Base-by-base conservation (phyloP, 306 rosid genomes). In the Corylus americana region DNA sequence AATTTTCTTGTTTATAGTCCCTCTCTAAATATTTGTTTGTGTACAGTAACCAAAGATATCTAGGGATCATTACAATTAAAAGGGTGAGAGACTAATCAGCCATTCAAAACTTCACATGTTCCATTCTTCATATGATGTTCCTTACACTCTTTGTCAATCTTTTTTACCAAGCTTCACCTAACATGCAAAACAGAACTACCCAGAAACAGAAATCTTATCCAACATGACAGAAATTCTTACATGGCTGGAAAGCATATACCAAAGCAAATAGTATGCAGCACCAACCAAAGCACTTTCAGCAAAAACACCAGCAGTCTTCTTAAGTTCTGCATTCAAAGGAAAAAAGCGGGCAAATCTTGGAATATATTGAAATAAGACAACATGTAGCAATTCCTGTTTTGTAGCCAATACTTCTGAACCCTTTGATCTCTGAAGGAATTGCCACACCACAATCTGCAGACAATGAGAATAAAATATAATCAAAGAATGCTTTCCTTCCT, bases 171-270 rank as follows among this genome's bases (percentile, higher is more conserved):
- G 39, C 39, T 35, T 35, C 39, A 35, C 39, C 44, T 13, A 39
- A 67, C 16, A 58, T 57, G 9, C 61, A 70, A 78, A 72, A 72
- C 44, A 74, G 29, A 74, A 55, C 35, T 31, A 31, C 35, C 35
- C 1, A 31, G 35, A 78, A 72, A 72, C 44, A 74, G 29, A 74
- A 55, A 48, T 37, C 25, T 57, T 69, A 80, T 51, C 16, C 45
- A 27, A 22, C 51, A 70, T 12, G 77, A 77, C 11, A 25, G 76
- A n/a, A 37, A 45, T 8, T 81, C 93, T 87, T 85, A 95, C 98
- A 81, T 95, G 98, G 78, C 96, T 90, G 67, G 95, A 91, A 80
- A 95, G 96, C 90, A 95, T 81, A 70, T 87, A 92, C 89, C 93
- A 86, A 25, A 92, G 89, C 89, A 95, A 81, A 87, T 95, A 92